Evolutionary conservation across 495 filamentous ascomycete genomes (phyloP).

Genomic region (Penicillium roqueforti): DNA sequence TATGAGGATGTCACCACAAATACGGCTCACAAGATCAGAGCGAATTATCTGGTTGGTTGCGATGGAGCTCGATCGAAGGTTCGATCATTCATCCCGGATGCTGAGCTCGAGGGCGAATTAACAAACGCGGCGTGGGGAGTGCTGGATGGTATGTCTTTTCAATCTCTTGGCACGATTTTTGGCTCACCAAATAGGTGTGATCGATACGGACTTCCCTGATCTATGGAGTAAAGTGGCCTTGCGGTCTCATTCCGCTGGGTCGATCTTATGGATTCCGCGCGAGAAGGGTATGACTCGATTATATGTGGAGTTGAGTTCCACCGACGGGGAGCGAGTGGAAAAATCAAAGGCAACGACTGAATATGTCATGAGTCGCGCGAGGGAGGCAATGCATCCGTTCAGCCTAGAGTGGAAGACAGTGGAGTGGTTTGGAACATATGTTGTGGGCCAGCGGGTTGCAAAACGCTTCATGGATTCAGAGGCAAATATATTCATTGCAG

Average conservation of each 20-base stretch:
- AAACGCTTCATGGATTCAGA: constrained; percentile 63
- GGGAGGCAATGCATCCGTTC: constrained; percentile 64
- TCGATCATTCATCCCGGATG: constrained; percentile 40
- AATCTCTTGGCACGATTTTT: neutral
- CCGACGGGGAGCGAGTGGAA: constrained; percentile 56
- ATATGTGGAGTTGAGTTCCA: constrained; percentile 72
- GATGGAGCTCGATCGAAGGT: constrained; percentile 34
- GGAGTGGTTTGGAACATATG: constrained; percentile 57
- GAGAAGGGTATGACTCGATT: constrained; percentile 70
- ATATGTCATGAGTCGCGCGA: constrained; percentile 62
- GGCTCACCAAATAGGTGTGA: constrained; percentile 41
- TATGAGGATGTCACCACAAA: constrained; percentile 24
- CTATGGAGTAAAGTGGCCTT: constrained; percentile 68
- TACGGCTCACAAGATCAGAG: constrained; percentile 10
- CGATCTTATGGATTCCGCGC: constrained; percentile 72
- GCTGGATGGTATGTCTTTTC: constrained; percentile 52
- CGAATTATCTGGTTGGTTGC: constrained; percentile 33
- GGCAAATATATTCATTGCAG: constrained; percentile 67
- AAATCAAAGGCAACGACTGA: constrained; percentile 61
- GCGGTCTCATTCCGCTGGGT: constrained; percentile 61
- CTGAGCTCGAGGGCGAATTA: constrained; percentile 58
- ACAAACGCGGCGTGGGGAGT: constrained; percentile 72
- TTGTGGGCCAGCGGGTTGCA: constrained; percentile 72
- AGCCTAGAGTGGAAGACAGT: constrained; percentile 61
- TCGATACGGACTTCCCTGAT: constrained; percentile 73